Evolutionary conservation across 805 yeast genomes (phyloP).

Genomic region (Monosporozyma solicola): DNA sequence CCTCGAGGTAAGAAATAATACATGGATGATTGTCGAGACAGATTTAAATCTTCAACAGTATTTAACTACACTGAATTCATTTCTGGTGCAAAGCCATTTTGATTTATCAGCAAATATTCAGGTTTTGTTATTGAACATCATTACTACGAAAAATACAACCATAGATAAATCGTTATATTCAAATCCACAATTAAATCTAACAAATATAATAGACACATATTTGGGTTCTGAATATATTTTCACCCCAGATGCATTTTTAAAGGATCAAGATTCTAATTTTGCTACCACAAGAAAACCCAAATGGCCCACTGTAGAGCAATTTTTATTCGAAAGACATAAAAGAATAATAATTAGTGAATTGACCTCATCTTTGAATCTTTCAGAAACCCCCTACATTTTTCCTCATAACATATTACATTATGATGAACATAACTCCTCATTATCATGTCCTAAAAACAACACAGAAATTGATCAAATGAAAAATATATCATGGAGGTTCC

Average conservation of each 20-base stretch:
- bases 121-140: conserved; percentile 33
- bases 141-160: neutral
- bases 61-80: conserved; percentile 25
- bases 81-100: conserved; percentile 36
- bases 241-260: conserved; percentile 16
- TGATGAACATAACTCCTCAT: conserved; percentile 13
- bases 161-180: neutral
- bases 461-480: conserved; percentile 9
- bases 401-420: conserved; percentile 18
- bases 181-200: conserved; percentile 9
- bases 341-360: conserved; percentile 34
- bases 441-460: conserved; percentile 15
- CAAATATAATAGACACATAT: conserved; percentile 13
- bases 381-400: conserved; percentile 19
- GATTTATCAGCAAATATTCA: conserved; percentile 39
- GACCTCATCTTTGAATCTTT: conserved; percentile 17
- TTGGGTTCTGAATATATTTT: conserved; percentile 21
- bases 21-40: conserved; percentile 17
- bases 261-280: conserved; percentile 1
- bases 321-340: conserved; percentile 29
- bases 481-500: conserved; percentile 31
- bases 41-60: conserved; percentile 22
- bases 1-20: conserved; percentile 44
- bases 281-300: conserved; percentile 3
- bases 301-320: conserved; percentile 30